Evolutionary conservation across 192 early-diverging fungal species (phyloP).

Genomic region (Mortierella alpina): DNA sequence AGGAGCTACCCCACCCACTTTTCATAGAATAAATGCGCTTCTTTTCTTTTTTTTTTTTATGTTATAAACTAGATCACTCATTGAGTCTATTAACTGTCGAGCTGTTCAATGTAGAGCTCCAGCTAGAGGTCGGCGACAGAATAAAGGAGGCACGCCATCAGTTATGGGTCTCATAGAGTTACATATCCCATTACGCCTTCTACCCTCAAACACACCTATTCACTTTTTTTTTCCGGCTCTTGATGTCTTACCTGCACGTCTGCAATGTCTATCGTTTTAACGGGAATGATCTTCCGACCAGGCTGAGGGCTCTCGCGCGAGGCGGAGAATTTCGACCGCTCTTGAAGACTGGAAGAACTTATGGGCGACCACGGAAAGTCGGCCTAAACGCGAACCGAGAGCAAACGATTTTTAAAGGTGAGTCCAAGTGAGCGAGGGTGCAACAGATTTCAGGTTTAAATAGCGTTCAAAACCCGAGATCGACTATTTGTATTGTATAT

Average conservation of each 20-base stretch:
- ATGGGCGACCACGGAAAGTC: constrained; percentile 48
- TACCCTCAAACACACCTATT: background rate
- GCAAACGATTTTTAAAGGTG: background rate
- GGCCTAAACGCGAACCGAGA: background rate
- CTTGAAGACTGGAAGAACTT: background rate
- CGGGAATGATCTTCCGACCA: constrained; percentile 37
- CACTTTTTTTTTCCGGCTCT: background rate
- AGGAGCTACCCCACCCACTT: constrained; percentile 45
- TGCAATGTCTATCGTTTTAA: constrained; percentile 36
- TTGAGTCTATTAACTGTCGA: background rate
- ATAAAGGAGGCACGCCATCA: no score
- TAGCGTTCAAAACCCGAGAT: no score
- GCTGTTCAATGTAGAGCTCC: constrained; percentile 25
- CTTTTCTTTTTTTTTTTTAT: constrained; percentile 1
- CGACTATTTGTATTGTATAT: no score
- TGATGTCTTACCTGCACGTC: constrained; percentile 32
- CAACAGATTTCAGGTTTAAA: background rate
- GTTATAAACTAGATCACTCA: background rate
- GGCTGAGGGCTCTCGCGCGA: background rate
- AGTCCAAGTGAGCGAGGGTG: background rate
- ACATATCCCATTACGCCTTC: no score
- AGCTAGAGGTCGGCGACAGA: constrained; percentile 1
- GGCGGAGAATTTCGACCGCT: constrained; percentile 25
- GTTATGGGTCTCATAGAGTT: no score
- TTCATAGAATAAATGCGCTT: constrained; percentile 38